Conservation (phyloP, 1,284 basidiomycete species). For the Irpex sp. region DNA sequence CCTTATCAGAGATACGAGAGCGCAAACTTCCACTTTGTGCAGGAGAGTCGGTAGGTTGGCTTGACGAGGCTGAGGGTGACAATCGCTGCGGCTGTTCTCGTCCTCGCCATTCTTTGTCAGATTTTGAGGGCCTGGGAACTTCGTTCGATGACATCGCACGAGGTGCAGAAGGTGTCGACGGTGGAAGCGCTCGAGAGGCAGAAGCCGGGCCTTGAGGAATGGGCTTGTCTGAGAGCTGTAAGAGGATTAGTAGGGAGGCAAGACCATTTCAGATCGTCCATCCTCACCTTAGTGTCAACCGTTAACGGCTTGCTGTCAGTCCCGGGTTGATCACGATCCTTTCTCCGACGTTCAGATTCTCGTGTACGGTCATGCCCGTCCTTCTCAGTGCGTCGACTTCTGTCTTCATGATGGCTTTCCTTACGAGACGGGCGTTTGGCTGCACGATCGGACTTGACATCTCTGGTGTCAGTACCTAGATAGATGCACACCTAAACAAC, state of each 20-base stretch:
- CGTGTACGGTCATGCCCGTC: conserved; percentile 60
- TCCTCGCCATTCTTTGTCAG: conserved; percentile 25
- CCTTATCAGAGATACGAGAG: conserved; percentile 64
- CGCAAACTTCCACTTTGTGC: conserved; percentile 45
- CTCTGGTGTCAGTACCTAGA: not conserved
- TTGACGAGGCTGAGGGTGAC: conserved; percentile 13
- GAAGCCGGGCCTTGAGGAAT: conserved; percentile 47
- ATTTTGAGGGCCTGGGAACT: conserved; percentile 18
- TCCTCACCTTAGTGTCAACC: conserved; percentile 55
- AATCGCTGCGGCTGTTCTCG: conserved; percentile 20
- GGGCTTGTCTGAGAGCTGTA: conserved; percentile 52
- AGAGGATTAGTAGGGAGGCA: not conserved
- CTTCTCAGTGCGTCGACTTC: conserved; percentile 65
- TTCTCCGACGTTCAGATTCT: conserved; percentile 65
- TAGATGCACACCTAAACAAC: conserved; percentile 11
- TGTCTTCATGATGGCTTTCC: conserved; percentile 70
- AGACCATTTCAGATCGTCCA: not conserved
- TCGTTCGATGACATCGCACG: conserved; percentile 54
- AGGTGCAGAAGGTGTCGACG: conserved; percentile 65
- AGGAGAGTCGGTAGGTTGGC: conserved; percentile 8
- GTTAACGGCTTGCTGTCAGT: conserved; percentile 37
- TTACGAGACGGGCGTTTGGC: conserved; percentile 73
- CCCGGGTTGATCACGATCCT: conserved; percentile 54
- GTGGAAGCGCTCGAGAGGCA: conserved; percentile 44
- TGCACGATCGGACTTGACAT: conserved; percentile 57